A percentile compares a stretch with the other conserved stretches of the same genome.
These are phyloP conservation scores for Suillus discolor DNA, from an alignment of 768 basidiomycete species.

Conservation along the genomic window DNA sequence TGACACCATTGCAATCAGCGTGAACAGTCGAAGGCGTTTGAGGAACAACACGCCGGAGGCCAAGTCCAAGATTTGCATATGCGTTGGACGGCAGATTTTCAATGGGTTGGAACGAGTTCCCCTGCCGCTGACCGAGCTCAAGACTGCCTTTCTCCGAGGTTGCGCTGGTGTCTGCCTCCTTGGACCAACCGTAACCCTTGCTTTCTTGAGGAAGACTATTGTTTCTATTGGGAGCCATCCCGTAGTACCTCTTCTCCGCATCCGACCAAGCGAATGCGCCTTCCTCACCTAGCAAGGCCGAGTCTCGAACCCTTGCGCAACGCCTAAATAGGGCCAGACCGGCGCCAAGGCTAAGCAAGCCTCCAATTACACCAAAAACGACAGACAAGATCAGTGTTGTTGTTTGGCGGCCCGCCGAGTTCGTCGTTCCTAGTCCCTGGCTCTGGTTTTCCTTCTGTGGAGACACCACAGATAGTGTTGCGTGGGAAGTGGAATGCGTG, in stretches of 20 bases:
- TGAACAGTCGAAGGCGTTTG: slow-evolving; percentile 38
- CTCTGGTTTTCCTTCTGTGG: slow-evolving; percentile 40
- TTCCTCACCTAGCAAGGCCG: slow-evolving; percentile 61
- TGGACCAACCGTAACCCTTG: slow-evolving; percentile 35
- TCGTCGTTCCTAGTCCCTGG: slow-evolving; percentile 35
- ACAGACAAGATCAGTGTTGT: slow-evolving; percentile 62
- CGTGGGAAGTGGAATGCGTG: slow-evolving; percentile 74
- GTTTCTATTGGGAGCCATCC: slow-evolving; percentile 36
- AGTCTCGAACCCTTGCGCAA: slow-evolving; percentile 60
- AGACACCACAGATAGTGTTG: slow-evolving; percentile 54
- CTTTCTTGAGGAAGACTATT: slow-evolving; percentile 13
- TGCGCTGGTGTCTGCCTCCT: slow-evolving; percentile 29
- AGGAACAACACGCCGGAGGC: slow-evolving; percentile 50
- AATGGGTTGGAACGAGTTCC: slow-evolving; percentile 18
- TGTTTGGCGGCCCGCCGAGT: slow-evolving; percentile 45
- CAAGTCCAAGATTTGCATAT: slow-evolving; percentile 40
- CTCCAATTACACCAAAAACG: slow-evolving; percentile 64
- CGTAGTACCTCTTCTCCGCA: slow-evolving; percentile 72
- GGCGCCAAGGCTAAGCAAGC: slow-evolving; percentile 53
- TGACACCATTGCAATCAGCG: slow-evolving; percentile 48
- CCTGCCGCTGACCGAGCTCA: slow-evolving; percentile 23
- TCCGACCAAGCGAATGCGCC: slow-evolving; percentile 60
- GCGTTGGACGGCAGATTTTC: slow-evolving; percentile 21
- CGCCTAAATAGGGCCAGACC: slow-evolving; percentile 58
- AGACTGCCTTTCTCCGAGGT: slow-evolving; percentile 35